Conservation (phyloP, 805 yeast genomes). For the Candida sonorensis region DNA sequence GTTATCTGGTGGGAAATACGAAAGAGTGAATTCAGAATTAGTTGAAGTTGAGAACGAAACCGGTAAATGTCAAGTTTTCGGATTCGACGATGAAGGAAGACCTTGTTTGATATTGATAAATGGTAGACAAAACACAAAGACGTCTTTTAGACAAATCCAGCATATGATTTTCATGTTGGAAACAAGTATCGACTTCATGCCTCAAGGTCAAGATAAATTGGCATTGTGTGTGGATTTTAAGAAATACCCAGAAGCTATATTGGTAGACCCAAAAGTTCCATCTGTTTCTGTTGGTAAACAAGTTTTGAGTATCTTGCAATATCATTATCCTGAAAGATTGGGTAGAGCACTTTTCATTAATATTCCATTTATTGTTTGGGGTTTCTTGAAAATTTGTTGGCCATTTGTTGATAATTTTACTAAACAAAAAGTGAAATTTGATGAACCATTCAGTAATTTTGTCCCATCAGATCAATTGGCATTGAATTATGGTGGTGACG, state of each 20-base stretch:
- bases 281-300: conserved; percentile 82
- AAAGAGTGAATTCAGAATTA: conserved; percentile 44
- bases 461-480: conserved; percentile 81
- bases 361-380: conserved; percentile 93
- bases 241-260: conserved; percentile 50
- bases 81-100: conserved; percentile 83
- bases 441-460: conserved; percentile 79
- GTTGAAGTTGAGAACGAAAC: conserved; percentile 72
- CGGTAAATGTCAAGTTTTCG: conserved; percentile 86
- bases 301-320: conserved; percentile 85
- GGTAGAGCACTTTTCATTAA: conserved; percentile 89
- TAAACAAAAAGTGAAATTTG: conserved; percentile 85
- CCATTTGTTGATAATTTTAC: conserved; percentile 97
- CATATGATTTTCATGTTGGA: conserved; percentile 91
- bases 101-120: conserved; percentile 88
- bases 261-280: conserved; percentile 46
- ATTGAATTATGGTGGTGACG: conserved; percentile 73
- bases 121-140: conserved; percentile 96
- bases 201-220: conserved; percentile 88
- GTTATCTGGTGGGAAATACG: conserved; percentile 39
- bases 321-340: conserved; percentile 94
- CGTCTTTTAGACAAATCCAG: conserved; percentile 85
- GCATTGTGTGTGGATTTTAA: conserved; percentile 92
- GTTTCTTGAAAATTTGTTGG: conserved; percentile 83
- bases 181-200: conserved; percentile 89